Evolutionary conservation across 2,329 filamentous ascomycete species (phyloP).

Genomic region (Colletotrichum sp.): DNA sequence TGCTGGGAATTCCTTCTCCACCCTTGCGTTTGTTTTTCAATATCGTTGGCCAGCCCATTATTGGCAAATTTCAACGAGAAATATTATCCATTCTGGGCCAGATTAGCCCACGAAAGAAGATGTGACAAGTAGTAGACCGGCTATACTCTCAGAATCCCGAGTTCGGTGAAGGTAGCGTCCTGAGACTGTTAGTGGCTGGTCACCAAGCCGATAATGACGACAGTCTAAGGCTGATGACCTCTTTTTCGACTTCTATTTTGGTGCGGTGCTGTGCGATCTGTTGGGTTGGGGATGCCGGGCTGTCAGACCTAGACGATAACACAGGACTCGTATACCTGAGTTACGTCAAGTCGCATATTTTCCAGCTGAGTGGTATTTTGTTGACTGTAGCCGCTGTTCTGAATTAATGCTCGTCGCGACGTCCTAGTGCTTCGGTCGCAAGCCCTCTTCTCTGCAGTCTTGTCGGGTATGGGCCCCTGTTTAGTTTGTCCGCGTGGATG

Average conservation of each 20-base stretch:
- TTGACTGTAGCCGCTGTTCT: not conserved
- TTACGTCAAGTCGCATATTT: not conserved
- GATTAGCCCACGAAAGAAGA: not conserved
- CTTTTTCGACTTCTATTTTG: not conserved
- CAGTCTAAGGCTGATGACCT: not conserved
- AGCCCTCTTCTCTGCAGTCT: not conserved
- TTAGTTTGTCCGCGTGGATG: not conserved
- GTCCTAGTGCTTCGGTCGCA: not conserved
- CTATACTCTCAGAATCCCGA: not conserved
- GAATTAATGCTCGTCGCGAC: not conserved
- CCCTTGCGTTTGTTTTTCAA: not conserved
- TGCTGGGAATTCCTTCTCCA: not conserved
- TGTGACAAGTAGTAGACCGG: not conserved
- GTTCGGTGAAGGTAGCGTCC: not conserved
- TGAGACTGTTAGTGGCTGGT: not conserved
- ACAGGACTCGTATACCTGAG: not conserved
- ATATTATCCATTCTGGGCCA: not conserved
- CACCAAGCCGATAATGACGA: not conserved
- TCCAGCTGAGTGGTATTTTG: not conserved
- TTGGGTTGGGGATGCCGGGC: not conserved
- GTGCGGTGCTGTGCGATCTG: not conserved
- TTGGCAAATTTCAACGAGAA: not conserved
- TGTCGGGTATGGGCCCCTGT: not conserved
- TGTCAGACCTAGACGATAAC: not conserved
- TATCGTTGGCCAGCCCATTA: not conserved